Base-by-base conservation (phyloP, 2,329 filamentous ascomycete genomes). In the Chrysoporthe puriensis region DNA sequence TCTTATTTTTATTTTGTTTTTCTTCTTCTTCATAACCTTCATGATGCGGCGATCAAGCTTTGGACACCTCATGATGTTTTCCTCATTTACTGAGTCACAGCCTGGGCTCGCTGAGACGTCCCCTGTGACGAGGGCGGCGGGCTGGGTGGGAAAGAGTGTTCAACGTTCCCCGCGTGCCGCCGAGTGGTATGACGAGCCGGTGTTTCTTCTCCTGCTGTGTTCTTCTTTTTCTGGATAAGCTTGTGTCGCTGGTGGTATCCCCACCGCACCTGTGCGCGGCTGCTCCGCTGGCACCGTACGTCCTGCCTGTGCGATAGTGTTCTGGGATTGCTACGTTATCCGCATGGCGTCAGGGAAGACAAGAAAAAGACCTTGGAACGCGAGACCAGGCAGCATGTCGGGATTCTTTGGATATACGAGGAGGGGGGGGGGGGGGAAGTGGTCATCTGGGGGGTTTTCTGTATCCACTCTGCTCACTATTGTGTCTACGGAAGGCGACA, bases 241-340 rank as follows among this genome's bases (percentile, higher is more conserved):
- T 40, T 50, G 26, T 40, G 40, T 50, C 48, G 44, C 61, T 60
- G 52, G n/a, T 46, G 54, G 57, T 40, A 40, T 40, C 36, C 36
- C 18, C 34, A 57, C 60, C 58, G n/a, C 21, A 50, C 13, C 18
- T 57, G 48, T 61, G 62, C 62, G 54, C 36, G 64, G 46, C 48
- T 18, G 44, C 59, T 26, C n/a, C 50, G 43, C 26, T 56, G 64
- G 44, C 42, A 52, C 26, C 44, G 54, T 43, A 26, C 57, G 44
- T 44, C 59, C 42, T 68, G 61, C 62, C 48, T 64, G 64, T 64
- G 62, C 52, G 56, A 58, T 59, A n/a, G 26, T 36, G 63, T 43
- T 48, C 50, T 18, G 50, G 43, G 50, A 66, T 61, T 40, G 46
- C 52, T 59, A 60, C 60, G 56, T 40, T 40, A 60, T 40, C 14